These are phyloP conservation scores for Combretum micranthum DNA, from an alignment of 345 rosid genomes.

Conservation along the genomic window DNA sequence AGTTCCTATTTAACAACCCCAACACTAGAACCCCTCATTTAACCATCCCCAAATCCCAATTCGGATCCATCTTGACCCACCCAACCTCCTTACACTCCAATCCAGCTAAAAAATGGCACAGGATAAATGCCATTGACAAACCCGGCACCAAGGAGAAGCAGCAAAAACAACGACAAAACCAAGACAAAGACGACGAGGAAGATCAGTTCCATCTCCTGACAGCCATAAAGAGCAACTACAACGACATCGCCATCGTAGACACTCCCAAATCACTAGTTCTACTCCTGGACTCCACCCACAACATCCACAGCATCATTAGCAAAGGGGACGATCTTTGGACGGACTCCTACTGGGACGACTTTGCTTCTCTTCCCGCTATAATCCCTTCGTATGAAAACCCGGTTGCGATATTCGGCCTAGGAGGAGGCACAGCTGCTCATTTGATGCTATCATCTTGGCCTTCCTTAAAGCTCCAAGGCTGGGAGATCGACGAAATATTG, in stretches of 20 bases:
- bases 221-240: conserved; percentile 49
- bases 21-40: too few relatives aligned
- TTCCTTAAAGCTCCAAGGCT: conserved; percentile 62
- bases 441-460: conserved; percentile 81
- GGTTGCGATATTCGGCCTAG: conserved; percentile 77
- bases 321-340: conserved; percentile 70
- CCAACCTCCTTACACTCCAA: too few relatives aligned
- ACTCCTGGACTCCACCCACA: conserved; percentile 73
- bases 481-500: conserved; percentile 19
- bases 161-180: too few relatives aligned
- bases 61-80: too few relatives aligned
- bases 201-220: conserved; percentile 48
- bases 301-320: conserved; percentile 66
- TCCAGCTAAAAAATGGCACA: too few relatives aligned
- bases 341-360: conserved; percentile 81
- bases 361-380: conserved; percentile 63
- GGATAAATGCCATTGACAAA: too few relatives aligned
- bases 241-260: conserved; percentile 70
- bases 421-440: conserved; percentile 91
- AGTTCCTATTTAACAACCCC: too few relatives aligned
- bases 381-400: conserved; percentile 49
- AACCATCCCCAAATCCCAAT: too few relatives aligned
- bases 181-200: conserved; percentile 20
- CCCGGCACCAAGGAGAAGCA: too few relatives aligned
- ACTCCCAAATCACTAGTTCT: conserved; percentile 52